These are phyloP conservation scores for Elsinoe necatrix DNA, from an alignment of 2,329 filamentous ascomycete genomes.

Conservation along the genomic window DNA sequence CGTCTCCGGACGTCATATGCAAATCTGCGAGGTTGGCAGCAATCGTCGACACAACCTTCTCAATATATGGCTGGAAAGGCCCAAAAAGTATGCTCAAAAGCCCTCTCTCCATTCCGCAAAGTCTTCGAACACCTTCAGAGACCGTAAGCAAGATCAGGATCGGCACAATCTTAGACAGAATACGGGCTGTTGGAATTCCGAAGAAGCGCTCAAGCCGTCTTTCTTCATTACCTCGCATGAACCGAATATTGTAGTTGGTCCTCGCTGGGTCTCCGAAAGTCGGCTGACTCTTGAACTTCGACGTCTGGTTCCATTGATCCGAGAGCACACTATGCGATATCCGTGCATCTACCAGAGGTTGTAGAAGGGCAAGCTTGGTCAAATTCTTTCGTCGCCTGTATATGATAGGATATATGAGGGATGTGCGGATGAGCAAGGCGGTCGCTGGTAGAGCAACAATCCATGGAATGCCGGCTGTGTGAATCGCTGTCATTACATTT, in stretches of 20 bases:
- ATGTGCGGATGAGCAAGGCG: slow-evolving; percentile 5
- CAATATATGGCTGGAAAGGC: slow-evolving; percentile 12
- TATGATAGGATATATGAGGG: neutral
- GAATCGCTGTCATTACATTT: slow-evolving; percentile 7
- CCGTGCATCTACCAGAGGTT: slow-evolving; percentile 10
- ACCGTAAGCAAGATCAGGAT: slow-evolving; percentile 9
- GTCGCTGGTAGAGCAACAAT: neutral
- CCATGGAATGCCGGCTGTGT: slow-evolving; percentile 8
- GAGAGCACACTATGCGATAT: neutral
- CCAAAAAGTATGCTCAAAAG: slow-evolving; percentile 13
- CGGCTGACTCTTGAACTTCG: neutral
- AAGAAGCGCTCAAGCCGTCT: slow-evolving; percentile 1
- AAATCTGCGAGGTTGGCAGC: neutral
- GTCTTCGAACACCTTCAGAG: slow-evolving; percentile 11
- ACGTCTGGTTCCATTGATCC: slow-evolving; percentile 1
- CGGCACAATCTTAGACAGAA: slow-evolving; percentile 1
- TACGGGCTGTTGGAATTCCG: neutral
- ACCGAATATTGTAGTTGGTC: neutral
- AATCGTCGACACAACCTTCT: neutral
- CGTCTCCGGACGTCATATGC: neutral
- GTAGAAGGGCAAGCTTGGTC: slow-evolving; percentile 5
- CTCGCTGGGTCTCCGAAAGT: neutral
- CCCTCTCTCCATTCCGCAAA: slow-evolving; percentile 2
- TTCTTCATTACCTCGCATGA: neutral
- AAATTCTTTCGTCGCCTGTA: slow-evolving; percentile 1